Percentiles rank a stretch among this genome's conserved stretches.
phyloP scores from a whole-genome alignment of 257 asterid species.

The Plantago elongata region DNA sequence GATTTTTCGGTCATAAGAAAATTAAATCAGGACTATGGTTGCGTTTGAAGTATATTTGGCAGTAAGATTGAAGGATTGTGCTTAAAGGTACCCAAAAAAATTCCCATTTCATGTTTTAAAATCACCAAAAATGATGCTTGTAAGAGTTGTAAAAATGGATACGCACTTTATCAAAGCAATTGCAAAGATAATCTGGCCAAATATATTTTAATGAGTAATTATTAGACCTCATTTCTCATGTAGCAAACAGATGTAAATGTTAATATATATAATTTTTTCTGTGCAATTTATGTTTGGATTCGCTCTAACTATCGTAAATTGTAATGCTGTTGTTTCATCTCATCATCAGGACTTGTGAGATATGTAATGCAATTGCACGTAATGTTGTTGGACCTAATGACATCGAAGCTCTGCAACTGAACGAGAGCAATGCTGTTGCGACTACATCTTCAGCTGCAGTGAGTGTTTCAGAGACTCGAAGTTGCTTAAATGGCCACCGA shows the following conservation, averaged over 20 bases:
- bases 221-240: not conserved
- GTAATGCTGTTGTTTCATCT: not conserved
- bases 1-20: no score
- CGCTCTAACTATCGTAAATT: constrained; percentile 15
- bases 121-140: no score
- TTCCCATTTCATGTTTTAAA: no score
- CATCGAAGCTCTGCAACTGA: constrained; percentile 27
- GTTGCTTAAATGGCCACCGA: constrained; percentile 50
- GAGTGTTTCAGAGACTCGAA: constrained; percentile 28
- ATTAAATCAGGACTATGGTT: no score
- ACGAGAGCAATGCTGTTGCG: not conserved
- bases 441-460: constrained; percentile 21
- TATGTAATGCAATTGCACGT: constrained; percentile 72
- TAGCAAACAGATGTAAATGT: no score
- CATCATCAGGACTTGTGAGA: constrained; percentile 74
- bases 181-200: not conserved
- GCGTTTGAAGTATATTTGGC: no score
- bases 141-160: not conserved
- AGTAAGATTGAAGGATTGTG: no score
- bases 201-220: not conserved
- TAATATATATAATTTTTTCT: no score
- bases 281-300: constrained; percentile 3
- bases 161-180: not conserved
- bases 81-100: no score
- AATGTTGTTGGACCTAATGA: constrained; percentile 60